Evolutionary conservation across 352 stramenopile genomes (phyloP).

Genomic region (Thalassiosira hispida): DNA sequence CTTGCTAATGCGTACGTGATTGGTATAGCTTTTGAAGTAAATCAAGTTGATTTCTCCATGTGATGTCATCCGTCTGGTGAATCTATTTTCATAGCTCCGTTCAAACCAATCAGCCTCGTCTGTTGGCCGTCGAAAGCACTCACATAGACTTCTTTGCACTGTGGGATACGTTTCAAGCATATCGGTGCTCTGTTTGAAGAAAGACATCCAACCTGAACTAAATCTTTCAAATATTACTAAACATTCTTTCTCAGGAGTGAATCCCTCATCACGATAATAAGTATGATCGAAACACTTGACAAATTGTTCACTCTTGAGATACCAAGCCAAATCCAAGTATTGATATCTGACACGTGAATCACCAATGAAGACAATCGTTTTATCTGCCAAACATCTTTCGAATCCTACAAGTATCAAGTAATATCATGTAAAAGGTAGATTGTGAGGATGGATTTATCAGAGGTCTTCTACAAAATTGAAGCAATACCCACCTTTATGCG

Average conservation of each 20-base stretch:
- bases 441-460: too few species aligned
- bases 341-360: constrained; percentile 20
- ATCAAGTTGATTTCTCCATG: constrained; percentile 31
- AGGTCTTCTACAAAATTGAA: too few species aligned
- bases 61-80: constrained; percentile 6
- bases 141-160: constrained; percentile 11
- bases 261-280: background rate
- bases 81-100: constrained; percentile 16
- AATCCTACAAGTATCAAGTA: too few species aligned
- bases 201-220: background rate
- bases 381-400: constrained; percentile 12
- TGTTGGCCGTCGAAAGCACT: constrained; percentile 22
- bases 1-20: background rate
- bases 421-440: too few species aligned
- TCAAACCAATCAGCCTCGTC: background rate
- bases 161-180: background rate
- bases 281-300: constrained; percentile 2
- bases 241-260: constrained; percentile 1
- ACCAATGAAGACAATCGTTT: constrained; percentile 25
- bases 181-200: background rate
- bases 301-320: constrained; percentile 5
- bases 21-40: constrained; percentile 11
- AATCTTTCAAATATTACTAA: background rate
- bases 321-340: constrained; percentile 16
- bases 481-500: background rate